phyloP scores from a whole-genome alignment of 129 eudicot genomes.

The Helianthus annuus region DNA sequence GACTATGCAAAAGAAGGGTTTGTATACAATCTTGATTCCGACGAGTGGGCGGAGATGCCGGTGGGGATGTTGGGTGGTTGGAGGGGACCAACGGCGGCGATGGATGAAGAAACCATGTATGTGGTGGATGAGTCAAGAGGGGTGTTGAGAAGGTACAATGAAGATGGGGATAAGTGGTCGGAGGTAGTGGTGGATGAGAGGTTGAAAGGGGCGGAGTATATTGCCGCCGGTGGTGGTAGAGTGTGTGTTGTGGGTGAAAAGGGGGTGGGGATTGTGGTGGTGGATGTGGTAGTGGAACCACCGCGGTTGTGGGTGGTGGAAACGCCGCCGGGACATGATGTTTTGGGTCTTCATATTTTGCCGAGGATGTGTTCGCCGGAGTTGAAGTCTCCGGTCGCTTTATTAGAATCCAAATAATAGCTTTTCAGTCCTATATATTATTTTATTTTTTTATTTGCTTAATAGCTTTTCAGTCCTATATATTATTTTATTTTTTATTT shows the following conservation, averaged over 20 bases:
- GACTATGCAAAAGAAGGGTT: constrained; percentile 66
- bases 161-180: constrained; percentile 53
- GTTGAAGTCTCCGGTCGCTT: constrained; percentile 1
- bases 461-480: constrained; percentile 17
- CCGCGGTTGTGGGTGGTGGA: constrained; percentile 52
- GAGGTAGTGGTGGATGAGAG: constrained; percentile 39
- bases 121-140: constrained; percentile 69
- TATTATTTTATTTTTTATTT: constrained; percentile 14
- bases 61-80: constrained; percentile 77
- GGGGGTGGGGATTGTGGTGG: constrained; percentile 46
- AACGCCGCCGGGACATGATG: constrained; percentile 48
- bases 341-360: constrained; percentile 53
- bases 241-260: constrained; percentile 35
- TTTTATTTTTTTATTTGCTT: too few species aligned
- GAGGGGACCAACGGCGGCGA: constrained; percentile 80
- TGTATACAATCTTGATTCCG: constrained; percentile 45
- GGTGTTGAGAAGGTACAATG: constrained; percentile 48
- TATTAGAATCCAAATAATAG: constrained; percentile 21
- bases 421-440: constrained; percentile 26
- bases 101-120: constrained; percentile 57
- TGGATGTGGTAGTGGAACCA: constrained; percentile 61
- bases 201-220: constrained; percentile 60
- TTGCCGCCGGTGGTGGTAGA: constrained; percentile 60
- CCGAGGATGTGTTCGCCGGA: constrained; percentile 58
- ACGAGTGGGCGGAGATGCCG: constrained; percentile 70